Evolutionary conservation across 805 yeast species (phyloP).

Genomic region (Hanseniaspora nectarophila): DNA sequence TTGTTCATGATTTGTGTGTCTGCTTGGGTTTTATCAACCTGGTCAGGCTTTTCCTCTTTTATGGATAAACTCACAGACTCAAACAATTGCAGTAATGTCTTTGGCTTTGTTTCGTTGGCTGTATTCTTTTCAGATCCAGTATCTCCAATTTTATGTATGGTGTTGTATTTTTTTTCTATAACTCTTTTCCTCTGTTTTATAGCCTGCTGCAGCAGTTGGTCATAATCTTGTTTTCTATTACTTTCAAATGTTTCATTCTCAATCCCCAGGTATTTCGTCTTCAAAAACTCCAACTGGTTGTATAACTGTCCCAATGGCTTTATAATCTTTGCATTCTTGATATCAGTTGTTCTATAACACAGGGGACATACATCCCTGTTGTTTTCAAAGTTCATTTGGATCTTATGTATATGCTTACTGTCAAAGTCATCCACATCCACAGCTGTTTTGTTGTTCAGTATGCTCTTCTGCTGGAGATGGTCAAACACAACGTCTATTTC

Average conservation of each 20-base stretch:
- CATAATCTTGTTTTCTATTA: slow-evolving; percentile 2
- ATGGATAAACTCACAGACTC: slow-evolving; percentile 3
- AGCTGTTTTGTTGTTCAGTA: slow-evolving; percentile 9
- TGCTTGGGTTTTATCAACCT: too few species aligned
- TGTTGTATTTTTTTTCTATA: not conserved
- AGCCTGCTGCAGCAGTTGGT: slow-evolving; percentile 15
- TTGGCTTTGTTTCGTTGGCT: not conserved
- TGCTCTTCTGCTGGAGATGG: not conserved
- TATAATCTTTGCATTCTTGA: slow-evolving; percentile 26
- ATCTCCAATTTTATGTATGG: not conserved
- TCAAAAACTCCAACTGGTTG: slow-evolving; percentile 20
- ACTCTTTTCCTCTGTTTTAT: slow-evolving; percentile 10
- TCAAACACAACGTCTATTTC: not conserved
- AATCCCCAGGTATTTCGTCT: not conserved
- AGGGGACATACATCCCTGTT: slow-evolving; percentile 28
- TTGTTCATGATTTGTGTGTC: not conserved
- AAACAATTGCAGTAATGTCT: slow-evolving; percentile 8
- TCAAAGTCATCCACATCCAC: not conserved
- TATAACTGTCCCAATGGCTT: slow-evolving; percentile 27
- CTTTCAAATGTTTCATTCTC: slow-evolving; percentile 1
- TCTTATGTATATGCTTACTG: slow-evolving; percentile 16
- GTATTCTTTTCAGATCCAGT: not conserved
- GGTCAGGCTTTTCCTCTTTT: not conserved
- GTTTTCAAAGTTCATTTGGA: slow-evolving; percentile 11
- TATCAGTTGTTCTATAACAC: slow-evolving; percentile 23